Evolutionary conservation across 1,284 basidiomycete genomes (phyloP).

Genomic region (Ganoderma boninense): DNA sequence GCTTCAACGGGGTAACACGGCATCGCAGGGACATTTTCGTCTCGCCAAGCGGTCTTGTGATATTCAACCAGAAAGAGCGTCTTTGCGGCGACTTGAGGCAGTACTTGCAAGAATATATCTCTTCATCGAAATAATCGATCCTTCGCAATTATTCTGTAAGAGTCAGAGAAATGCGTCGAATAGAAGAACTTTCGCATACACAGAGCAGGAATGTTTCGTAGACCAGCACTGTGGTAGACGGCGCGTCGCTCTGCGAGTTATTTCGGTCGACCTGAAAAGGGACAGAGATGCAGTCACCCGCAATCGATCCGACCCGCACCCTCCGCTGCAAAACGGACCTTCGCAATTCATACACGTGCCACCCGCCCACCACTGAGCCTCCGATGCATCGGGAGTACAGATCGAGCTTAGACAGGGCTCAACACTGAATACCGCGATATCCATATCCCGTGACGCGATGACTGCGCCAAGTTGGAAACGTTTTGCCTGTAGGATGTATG

Average conservation of each 20-base stretch:
- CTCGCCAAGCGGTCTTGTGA: neutral
- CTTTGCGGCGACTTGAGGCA: neutral
- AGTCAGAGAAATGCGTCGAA: neutral
- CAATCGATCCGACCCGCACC: neutral
- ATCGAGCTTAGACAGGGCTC: neutral
- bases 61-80: neutral
- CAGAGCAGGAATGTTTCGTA: neutral
- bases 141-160: neutral
- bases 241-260: neutral
- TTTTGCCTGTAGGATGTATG: neutral
- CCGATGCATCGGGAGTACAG: conserved; percentile 5
- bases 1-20: neutral
- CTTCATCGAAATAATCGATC: neutral
- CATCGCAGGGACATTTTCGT: neutral
- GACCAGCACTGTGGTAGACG: neutral
- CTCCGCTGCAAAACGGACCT: conserved; percentile 7
- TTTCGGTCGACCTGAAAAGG: neutral
- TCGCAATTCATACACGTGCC: neutral
- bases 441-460: neutral
- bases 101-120: neutral
- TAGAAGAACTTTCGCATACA: neutral
- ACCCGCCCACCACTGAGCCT: neutral
- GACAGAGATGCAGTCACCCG: neutral
- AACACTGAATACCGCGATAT: neutral
- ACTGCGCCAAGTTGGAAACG: neutral